A percentile compares a stretch with the other conserved stretches of the same genome.
Evolutionary conservation across 2,329 filamentous ascomycete genomes (phyloP).

Genomic region (Verticillium nubilum): DNA sequence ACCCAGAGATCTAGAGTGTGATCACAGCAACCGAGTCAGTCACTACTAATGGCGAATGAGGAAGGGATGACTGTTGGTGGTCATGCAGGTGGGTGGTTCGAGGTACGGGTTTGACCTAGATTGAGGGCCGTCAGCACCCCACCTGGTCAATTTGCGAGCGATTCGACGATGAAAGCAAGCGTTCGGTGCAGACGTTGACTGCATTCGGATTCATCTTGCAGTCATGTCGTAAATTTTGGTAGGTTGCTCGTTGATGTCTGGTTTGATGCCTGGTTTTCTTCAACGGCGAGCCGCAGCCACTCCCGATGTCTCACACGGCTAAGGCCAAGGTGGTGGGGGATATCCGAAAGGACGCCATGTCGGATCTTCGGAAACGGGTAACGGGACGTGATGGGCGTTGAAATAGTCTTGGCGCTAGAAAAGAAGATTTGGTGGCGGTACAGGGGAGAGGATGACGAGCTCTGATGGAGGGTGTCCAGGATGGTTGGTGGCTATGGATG

Average conservation of each 20-base stretch:
- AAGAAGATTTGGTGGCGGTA: neutral
- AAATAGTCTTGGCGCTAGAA: neutral
- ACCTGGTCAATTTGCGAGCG: neutral
- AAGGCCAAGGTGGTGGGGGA: neutral
- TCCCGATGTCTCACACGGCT: neutral
- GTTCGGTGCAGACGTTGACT: too few relatives aligned
- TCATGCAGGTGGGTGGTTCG: neutral
- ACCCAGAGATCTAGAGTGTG: neutral
- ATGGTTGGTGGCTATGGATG: neutral
- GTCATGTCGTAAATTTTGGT: neutral
- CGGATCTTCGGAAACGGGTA: neutral
- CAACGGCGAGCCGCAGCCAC: neutral
- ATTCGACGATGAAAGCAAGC: neutral
- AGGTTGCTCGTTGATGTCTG: neutral
- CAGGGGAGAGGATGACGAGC: neutral
- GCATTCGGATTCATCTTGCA: too few relatives aligned
- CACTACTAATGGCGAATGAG: neutral
- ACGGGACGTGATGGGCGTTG: neutral
- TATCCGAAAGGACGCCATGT: neutral
- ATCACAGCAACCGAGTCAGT: neutral
- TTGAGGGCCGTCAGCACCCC: neutral
- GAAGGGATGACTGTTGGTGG: neutral
- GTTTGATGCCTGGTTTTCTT: neutral
- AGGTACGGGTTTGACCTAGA: neutral
- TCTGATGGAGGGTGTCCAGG: neutral